Evolutionary conservation across 257 asterid species (phyloP).

Genomic region (Solanum dulcamara): DNA sequence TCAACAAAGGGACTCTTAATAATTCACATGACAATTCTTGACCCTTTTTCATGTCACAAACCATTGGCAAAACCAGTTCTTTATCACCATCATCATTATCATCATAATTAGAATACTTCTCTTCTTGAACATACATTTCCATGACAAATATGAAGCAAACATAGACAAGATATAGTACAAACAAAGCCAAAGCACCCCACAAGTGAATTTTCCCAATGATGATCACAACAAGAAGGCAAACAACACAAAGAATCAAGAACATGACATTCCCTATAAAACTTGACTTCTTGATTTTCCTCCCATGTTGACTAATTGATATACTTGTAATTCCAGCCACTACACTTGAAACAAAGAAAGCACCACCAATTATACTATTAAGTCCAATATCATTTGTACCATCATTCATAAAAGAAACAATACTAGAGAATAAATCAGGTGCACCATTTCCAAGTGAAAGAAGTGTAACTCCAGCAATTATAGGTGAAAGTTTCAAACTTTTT

Average conservation of each 20-base stretch:
- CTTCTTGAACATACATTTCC: constrained; percentile 15
- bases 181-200: constrained; percentile 41
- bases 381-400: constrained; percentile 27
- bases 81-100: background rate
- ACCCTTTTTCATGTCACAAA: background rate
- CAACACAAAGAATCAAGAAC: constrained; percentile 44
- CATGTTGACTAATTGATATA: constrained; percentile 22
- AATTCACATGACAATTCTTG: background rate
- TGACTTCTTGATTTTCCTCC: constrained; percentile 23
- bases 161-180: constrained; percentile 36
- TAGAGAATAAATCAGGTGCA: constrained; percentile 18
- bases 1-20: background rate
- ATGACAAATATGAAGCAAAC: constrained; percentile 35
- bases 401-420: constrained; percentile 12
- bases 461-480: constrained; percentile 20
- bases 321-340: constrained; percentile 62
- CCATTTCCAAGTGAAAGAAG: constrained; percentile 29
- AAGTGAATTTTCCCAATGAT: constrained; percentile 30
- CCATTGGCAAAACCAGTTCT: background rate
- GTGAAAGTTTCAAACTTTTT: constrained; percentile 8
- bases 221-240: constrained; percentile 36
- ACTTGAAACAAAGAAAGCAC: constrained; percentile 65
- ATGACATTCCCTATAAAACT: constrained; percentile 63
- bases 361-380: constrained; percentile 61
- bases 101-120: background rate